These are phyloP conservation scores for Chrysoporthe puriensis DNA, from an alignment of 2,329 filamentous ascomycete genomes.

Conservation along the genomic window DNA sequence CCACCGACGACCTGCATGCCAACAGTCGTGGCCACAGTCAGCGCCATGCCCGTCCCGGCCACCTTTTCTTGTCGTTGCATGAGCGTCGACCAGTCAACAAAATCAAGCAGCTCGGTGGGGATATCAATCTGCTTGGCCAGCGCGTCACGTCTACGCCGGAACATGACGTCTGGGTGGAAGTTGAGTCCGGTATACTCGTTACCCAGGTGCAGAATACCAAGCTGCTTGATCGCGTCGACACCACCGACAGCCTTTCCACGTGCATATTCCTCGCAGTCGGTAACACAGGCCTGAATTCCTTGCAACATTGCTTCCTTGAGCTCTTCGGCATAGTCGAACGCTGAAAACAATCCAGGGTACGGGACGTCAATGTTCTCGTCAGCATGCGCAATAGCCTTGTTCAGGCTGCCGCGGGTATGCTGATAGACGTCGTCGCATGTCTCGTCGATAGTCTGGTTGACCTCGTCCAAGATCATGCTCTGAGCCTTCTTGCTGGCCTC, in stretches of 20 bases:
- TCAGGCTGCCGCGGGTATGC: conserved; percentile 76
- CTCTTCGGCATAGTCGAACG: conserved; percentile 91
- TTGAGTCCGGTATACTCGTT: conserved; percentile 83
- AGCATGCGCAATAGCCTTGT: conserved; percentile 73
- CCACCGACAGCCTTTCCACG: conserved; percentile 75
- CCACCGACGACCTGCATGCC: conserved; percentile 82
- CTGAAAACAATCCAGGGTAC: conserved; percentile 83
- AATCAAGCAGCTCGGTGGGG: conserved; percentile 87
- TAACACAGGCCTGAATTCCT: conserved; percentile 79
- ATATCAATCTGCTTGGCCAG: conserved; percentile 85
- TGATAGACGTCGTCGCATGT: conserved; percentile 86
- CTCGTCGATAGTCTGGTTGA: conserved; percentile 81
- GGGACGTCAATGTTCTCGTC: conserved; percentile 81
- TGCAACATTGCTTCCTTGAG: conserved; percentile 90
- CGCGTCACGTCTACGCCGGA: conserved; percentile 78
- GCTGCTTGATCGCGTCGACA: conserved; percentile 84
- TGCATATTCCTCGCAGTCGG: conserved; percentile 83
- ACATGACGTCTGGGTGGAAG: conserved; percentile 94
- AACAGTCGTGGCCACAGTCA: conserved; percentile 87
- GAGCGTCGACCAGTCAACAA: conserved; percentile 83
- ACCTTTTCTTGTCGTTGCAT: conserved; percentile 93
- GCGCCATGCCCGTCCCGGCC: conserved; percentile 89
- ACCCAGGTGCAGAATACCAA: conserved; percentile 86
- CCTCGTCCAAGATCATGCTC: conserved; percentile 76
- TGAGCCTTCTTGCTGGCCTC: conserved; percentile 83